A percentile compares a stretch with the other conserved stretches of the same genome.
Conservation (phyloP, 306 rosid genomes). For the Ormosia emarginata region DNA sequence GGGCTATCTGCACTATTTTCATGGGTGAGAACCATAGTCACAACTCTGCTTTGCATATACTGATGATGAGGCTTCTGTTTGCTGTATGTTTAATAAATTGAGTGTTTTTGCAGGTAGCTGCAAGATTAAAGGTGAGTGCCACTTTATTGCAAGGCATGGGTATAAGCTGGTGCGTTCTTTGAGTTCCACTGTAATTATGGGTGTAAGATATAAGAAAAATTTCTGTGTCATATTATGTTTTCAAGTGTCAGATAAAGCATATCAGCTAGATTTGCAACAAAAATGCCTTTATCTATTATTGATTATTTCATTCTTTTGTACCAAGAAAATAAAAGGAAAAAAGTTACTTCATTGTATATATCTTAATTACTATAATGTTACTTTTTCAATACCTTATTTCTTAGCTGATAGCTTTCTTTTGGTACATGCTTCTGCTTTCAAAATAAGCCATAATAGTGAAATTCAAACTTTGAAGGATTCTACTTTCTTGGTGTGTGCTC, state of each 20-base stretch:
- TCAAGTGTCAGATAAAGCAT: too few species aligned
- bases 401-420: neutral
- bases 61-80: conserved; percentile 6
- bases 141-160: conserved; percentile 31
- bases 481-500: neutral
- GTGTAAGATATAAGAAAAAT: conserved; percentile 3
- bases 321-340: neutral
- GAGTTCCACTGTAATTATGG: neutral
- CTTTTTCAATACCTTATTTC: neutral
- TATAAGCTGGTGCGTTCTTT: conserved; percentile 21
- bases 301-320: neutral
- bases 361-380: neutral
- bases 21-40: conserved; percentile 57
- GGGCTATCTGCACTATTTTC: conserved; percentile 89
- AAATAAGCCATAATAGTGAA: neutral
- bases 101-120: conserved; percentile 64
- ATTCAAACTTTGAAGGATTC: neutral
- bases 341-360: neutral
- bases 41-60: neutral
- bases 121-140: conserved; percentile 74
- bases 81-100: conserved; percentile 34
- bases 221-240: neutral
- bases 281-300: neutral
- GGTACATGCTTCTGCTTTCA: neutral
- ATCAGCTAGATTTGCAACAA: neutral